Evolutionary conservation across 345 rosid genomes (phyloP).

Genomic region (Populus deltoides): DNA sequence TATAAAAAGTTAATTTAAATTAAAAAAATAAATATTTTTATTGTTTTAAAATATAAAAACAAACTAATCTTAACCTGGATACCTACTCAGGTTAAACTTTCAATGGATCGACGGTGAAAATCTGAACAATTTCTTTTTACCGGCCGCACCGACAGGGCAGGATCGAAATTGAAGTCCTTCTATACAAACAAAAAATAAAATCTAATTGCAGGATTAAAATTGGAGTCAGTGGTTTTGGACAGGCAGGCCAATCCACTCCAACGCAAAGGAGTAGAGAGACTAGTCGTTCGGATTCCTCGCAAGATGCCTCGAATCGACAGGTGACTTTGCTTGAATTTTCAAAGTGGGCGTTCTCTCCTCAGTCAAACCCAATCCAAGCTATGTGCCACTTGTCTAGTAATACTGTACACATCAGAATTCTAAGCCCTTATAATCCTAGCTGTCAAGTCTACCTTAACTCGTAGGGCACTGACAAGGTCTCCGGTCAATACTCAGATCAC

Average conservation of each 20-base stretch:
- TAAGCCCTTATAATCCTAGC: too few species aligned
- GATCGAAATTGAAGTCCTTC: background rate
- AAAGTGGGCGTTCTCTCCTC: background rate
- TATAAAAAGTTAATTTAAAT: too few species aligned
- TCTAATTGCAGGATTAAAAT: background rate
- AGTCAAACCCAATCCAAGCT: background rate
- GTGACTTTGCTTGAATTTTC: constrained; percentile 1
- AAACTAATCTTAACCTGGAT: too few species aligned
- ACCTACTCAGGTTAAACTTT: too few species aligned
- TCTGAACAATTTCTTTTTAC: background rate
- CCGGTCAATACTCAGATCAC: background rate
- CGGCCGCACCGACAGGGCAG: fast-evolving
- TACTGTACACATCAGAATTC: too few species aligned
- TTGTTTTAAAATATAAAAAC: too few species aligned
- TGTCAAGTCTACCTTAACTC: background rate
- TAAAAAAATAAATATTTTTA: too few species aligned
- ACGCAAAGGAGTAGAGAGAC: background rate
- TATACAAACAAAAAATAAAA: too few species aligned
- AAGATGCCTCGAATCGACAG: background rate
- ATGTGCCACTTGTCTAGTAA: background rate
- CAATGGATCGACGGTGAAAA: too few species aligned
- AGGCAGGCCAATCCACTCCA: background rate
- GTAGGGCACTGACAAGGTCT: too few species aligned
- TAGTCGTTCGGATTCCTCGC: constrained; percentile 6
- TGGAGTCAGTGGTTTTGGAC: background rate